A percentile compares a stretch with the other conserved stretches of the same genome.
phyloP scores from a whole-genome alignment of 495 filamentous ascomycete species.

The Annulohypoxylon nitens region DNA sequence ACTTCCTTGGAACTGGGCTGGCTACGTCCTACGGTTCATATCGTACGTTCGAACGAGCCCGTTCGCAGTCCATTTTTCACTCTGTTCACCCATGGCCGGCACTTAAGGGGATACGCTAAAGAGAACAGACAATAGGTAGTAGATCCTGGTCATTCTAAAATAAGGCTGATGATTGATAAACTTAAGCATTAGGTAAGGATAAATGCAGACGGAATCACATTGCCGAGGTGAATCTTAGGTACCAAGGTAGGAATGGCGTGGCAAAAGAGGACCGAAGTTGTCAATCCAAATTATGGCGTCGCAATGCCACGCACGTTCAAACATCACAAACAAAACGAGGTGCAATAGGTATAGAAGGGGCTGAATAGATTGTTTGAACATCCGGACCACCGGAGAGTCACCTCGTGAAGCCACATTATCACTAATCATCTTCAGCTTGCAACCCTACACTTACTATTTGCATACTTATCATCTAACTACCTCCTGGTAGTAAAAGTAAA shows the following conservation, averaged over 20 bases:
- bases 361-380: conserved; percentile 1
- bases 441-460: not conserved
- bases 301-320: conserved; percentile 13
- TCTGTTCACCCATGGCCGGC: conserved; percentile 9
- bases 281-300: conserved; percentile 26
- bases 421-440: conserved; percentile 15
- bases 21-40: conserved; percentile 6
- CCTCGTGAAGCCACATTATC: conserved; percentile 7
- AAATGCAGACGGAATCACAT: conserved; percentile 5
- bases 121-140: not conserved
- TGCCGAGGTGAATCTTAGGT: not conserved
- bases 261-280: conserved; percentile 8
- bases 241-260: not conserved
- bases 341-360: conserved; percentile 1
- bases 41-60: conserved; percentile 26
- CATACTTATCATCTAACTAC: not conserved
- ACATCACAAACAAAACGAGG: conserved; percentile 2
- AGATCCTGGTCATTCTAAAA: conserved; percentile 22
- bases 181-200: conserved; percentile 12
- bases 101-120: conserved; percentile 18
- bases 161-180: conserved; percentile 27
- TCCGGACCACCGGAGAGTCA: not conserved
- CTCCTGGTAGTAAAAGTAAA: not conserved
- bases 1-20: conserved; percentile 22
- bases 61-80: not conserved